Percentiles rank a stretch among this genome's conserved stretches.
Evolutionary conservation across 768 basidiomycete species (phyloP).

Genomic region (Suillus spraguei): DNA sequence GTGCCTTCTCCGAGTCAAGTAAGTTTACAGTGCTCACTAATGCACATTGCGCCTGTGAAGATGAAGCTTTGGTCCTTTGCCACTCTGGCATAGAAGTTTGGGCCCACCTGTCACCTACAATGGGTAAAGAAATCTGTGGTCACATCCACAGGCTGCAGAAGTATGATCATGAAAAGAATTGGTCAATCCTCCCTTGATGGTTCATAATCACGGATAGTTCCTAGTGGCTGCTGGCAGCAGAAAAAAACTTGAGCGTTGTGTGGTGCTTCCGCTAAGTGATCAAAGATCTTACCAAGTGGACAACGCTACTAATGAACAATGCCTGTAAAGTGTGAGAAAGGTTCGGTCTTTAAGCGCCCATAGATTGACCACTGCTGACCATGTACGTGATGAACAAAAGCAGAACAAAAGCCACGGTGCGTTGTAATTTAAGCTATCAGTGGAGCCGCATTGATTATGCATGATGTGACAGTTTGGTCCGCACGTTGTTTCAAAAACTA

Average conservation of each 20-base stretch:
- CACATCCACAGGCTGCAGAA: neutral
- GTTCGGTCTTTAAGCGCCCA: neutral
- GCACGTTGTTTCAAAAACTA: slow-evolving; percentile 1
- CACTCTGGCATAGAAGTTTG: neutral
- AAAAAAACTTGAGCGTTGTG: neutral
- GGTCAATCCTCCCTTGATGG: neutral
- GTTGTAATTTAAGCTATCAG: neutral
- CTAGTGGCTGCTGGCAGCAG: neutral
- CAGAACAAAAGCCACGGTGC: neutral
- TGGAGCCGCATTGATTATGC: slow-evolving; percentile 1
- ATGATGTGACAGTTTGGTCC: neutral
- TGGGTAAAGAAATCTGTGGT: neutral
- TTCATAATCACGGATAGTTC: neutral
- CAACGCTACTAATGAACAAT: neutral
- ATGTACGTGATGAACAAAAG: neutral
- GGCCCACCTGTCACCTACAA: neutral
- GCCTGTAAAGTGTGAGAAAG: neutral
- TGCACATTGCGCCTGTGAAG: neutral
- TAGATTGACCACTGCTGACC: neutral
- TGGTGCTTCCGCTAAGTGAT: neutral
- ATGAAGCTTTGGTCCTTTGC: neutral
- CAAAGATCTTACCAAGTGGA: neutral
- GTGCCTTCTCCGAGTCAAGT: neutral
- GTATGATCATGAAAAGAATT: neutral
- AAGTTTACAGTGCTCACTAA: neutral